phyloP scores from a whole-genome alignment of 2,329 filamentous ascomycete species.

The Scedosporium minutisporum region DNA sequence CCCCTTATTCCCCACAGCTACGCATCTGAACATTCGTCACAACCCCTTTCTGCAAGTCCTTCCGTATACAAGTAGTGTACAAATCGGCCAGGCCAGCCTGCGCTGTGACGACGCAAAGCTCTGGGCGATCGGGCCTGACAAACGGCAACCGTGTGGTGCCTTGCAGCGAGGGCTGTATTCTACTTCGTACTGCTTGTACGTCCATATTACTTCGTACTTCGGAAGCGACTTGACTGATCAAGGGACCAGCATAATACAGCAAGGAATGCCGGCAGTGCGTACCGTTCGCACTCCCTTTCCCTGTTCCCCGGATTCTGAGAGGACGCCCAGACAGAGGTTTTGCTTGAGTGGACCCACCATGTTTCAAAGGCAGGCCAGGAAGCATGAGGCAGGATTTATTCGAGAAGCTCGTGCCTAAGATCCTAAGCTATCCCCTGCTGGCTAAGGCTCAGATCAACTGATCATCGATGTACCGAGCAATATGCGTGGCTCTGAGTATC shows the following conservation, averaged over 20 bases:
- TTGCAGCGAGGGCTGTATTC: neutral
- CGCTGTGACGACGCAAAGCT: neutral
- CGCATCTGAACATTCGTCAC: no score
- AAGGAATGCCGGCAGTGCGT: neutral
- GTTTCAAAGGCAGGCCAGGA: neutral
- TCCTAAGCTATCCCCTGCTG: neutral
- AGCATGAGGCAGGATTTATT: neutral
- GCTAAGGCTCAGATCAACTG: neutral
- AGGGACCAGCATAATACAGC: neutral
- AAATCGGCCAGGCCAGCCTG: neutral
- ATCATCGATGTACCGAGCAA: neutral
- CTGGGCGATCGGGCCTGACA: neutral
- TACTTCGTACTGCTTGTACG: no score
- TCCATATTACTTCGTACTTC: no score
- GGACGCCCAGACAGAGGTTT: neutral
- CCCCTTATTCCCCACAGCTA: no score
- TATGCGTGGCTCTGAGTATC: neutral
- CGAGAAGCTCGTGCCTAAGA: neutral
- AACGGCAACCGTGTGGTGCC: neutral
- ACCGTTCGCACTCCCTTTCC: neutral
- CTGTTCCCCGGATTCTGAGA: neutral
- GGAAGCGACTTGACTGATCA: no score
- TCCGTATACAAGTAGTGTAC: neutral
- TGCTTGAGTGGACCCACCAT: neutral
- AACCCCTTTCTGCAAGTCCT: neutral